Evolutionary conservation across 495 filamentous ascomycete species (phyloP).

Genomic region (Penicillium soppii): DNA sequence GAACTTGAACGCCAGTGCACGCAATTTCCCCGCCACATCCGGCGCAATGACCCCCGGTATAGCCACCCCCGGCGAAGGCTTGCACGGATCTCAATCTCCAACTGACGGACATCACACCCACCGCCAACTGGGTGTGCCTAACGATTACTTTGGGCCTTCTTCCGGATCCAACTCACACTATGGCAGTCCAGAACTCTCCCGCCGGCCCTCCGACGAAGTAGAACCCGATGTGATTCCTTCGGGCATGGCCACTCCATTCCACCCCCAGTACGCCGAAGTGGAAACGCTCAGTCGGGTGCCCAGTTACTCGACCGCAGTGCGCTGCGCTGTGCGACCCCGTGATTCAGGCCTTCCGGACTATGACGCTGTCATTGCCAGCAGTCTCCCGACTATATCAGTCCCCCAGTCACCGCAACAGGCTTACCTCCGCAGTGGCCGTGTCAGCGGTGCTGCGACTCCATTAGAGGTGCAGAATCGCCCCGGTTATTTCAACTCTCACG

Average conservation of each 20-base stretch:
- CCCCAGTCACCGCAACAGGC: constrained; percentile 46
- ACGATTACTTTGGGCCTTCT: constrained; percentile 32
- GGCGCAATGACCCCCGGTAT: not conserved
- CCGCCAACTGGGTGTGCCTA: constrained; percentile 27
- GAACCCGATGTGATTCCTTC: constrained; percentile 46
- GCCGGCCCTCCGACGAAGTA: constrained; percentile 61
- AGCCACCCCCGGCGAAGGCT: constrained; percentile 19
- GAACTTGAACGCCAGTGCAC: constrained; percentile 46
- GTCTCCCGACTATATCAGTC: constrained; percentile 21
- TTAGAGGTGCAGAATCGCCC: constrained; percentile 37
- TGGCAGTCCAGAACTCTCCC: constrained; percentile 43
- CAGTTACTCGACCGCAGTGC: constrained; percentile 76
- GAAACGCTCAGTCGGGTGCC: constrained; percentile 71
- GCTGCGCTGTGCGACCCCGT: constrained; percentile 51
- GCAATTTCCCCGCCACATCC: constrained; percentile 12
- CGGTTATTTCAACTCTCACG: constrained; percentile 22
- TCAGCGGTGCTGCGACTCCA: constrained; percentile 27
- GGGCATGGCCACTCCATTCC: constrained; percentile 58
- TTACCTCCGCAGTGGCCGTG: constrained; percentile 32
- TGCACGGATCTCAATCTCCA: constrained; percentile 16
- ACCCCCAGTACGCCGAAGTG: constrained; percentile 62
- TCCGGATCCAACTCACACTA: constrained; percentile 40
- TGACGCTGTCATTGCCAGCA: constrained; percentile 42
- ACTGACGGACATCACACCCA: constrained; percentile 24
- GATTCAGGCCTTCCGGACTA: constrained; percentile 54